Conservation (phyloP, 1,139 yeast genomes). For the Blastobotrys elegans region DNA sequence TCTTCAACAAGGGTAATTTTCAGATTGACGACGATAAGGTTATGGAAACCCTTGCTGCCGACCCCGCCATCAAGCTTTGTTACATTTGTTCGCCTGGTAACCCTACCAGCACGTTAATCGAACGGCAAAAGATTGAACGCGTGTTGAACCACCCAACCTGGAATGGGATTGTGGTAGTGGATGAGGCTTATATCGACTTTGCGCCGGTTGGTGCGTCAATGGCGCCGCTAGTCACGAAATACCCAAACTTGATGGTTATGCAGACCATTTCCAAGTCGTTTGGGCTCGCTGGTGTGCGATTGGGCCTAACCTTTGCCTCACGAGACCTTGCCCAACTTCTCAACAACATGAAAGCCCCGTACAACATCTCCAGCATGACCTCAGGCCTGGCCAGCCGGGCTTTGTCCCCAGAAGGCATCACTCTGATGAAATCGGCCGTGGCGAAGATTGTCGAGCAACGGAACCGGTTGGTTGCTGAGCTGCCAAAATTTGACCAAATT, state of each 20-base stretch:
- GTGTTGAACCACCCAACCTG: slow-evolving; percentile 51
- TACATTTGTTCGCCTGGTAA: slow-evolving; percentile 98
- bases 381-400: slow-evolving; percentile 74
- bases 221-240: slow-evolving; percentile 74
- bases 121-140: slow-evolving; percentile 44
- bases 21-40: slow-evolving; percentile 61
- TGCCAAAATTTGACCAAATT: slow-evolving; percentile 53
- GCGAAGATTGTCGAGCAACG: slow-evolving; percentile 52
- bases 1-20: slow-evolving; percentile 46
- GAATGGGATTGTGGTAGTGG: slow-evolving; percentile 82
- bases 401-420: slow-evolving; percentile 52
- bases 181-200: slow-evolving; percentile 94
- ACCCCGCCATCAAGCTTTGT: slow-evolving; percentile 60
- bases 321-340: slow-evolving; percentile 57
- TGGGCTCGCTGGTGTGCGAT: slow-evolving; percentile 90
- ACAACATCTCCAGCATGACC: slow-evolving; percentile 82
- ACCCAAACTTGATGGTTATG: slow-evolving; percentile 78
- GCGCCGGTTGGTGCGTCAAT: slow-evolving; percentile 61
- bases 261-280: slow-evolving; percentile 93
- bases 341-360: slow-evolving; percentile 93
- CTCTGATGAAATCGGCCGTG: slow-evolving; percentile 54
- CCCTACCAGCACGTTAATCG: slow-evolving; percentile 75
- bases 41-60: slow-evolving; percentile 46
- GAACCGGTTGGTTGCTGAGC: slow-evolving; percentile 43
- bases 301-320: slow-evolving; percentile 73